Conservation (phyloP, 2,329 filamentous ascomycete species). For the Hypoxylon sp. region DNA sequence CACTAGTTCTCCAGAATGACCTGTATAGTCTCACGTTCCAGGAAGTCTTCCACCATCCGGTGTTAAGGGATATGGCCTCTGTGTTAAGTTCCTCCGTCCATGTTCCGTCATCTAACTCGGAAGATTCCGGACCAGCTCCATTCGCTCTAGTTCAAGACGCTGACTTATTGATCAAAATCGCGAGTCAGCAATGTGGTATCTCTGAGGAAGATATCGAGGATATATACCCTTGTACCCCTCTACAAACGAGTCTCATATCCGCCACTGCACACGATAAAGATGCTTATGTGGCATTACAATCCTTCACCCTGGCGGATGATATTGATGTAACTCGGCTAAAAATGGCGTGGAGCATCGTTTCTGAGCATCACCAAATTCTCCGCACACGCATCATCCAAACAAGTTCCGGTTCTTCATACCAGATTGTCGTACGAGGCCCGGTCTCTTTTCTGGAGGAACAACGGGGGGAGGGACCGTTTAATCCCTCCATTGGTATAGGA, state of each 20-base stretch:
- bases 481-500: not conserved
- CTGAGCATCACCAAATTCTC: not conserved
- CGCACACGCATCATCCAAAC: not conserved
- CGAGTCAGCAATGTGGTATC: not conserved
- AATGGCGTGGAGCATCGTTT: not conserved
- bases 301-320: not conserved
- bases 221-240: conserved; percentile 4
- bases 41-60: not conserved
- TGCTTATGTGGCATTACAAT: not conserved
- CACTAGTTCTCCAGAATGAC: not conserved
- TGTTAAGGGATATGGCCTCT: not conserved
- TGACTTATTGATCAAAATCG: not conserved
- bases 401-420: not conserved
- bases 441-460: not conserved
- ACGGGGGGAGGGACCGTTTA: not conserved
- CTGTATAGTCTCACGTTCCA: not conserved
- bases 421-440: not conserved
- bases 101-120: not conserved
- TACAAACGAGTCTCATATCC: not conserved
- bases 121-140: not conserved
- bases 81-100: not conserved
- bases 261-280: conserved; percentile 1
- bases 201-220: not conserved
- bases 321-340: not conserved
- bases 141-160: not conserved